Evolutionary conservation across 768 basidiomycete species (phyloP).

Genomic region (Cyathus striatus): DNA sequence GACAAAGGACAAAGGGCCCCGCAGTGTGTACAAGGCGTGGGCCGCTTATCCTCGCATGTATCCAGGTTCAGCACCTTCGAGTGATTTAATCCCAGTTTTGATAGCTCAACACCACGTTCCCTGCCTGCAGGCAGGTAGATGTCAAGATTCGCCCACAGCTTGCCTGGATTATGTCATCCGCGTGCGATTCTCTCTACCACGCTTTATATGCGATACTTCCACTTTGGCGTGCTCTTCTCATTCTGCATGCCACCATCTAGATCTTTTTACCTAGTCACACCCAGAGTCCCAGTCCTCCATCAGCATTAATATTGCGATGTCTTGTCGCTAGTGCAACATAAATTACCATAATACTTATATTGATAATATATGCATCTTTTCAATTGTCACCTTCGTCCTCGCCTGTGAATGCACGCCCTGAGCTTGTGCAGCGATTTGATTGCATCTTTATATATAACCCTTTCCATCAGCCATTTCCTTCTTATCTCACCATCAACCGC

Average conservation of each 20-base stretch:
- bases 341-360: too few relatives aligned
- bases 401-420: too few relatives aligned
- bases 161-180: conserved; percentile 35
- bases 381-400: too few relatives aligned
- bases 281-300: too few relatives aligned
- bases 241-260: too few relatives aligned
- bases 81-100: conserved; percentile 44
- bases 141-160: conserved; percentile 33
- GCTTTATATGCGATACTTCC: too few relatives aligned
- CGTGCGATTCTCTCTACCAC: conserved; percentile 3
- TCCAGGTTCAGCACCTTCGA: conserved; percentile 37
- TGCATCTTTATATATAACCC: conserved; percentile 5
- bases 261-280: too few relatives aligned
- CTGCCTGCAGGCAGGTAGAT: conserved; percentile 67
- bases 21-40: conserved; percentile 47
- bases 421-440: conserved; percentile 6
- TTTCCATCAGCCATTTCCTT: conserved; percentile 17
- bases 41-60: conserved; percentile 44
- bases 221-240: too few relatives aligned
- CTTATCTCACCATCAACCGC: conserved; percentile 8
- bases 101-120: conserved; percentile 63
- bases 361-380: too few relatives aligned
- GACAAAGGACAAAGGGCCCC: conserved; percentile 32
- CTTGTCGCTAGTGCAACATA: too few relatives aligned
- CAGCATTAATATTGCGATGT: too few relatives aligned